These are phyloP conservation scores for Graphiopsis chlorocephala DNA, from an alignment of 2,329 filamentous ascomycete species.

Conservation along the genomic window DNA sequence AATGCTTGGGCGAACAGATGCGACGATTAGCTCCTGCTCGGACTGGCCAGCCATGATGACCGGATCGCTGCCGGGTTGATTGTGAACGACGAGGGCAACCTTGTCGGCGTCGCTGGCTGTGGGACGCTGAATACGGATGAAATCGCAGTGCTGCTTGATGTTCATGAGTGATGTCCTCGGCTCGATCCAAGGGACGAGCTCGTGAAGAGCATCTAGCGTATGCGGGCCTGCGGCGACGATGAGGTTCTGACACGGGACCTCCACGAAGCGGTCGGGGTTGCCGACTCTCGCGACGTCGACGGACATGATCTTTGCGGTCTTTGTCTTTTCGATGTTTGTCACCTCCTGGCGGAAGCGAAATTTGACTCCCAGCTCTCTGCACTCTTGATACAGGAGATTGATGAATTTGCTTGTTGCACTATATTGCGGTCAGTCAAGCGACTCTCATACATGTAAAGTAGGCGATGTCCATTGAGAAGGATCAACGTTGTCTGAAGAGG, in stretches of 20 bases:
- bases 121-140: background rate
- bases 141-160: background rate
- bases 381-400: slow-evolving; percentile 20
- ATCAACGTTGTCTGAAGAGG: background rate
- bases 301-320: background rate
- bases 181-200: slow-evolving; percentile 6
- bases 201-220: slow-evolving; percentile 18
- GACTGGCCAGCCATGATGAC: background rate
- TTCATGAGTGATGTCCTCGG: background rate
- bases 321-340: background rate
- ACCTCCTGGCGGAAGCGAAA: slow-evolving; percentile 22
- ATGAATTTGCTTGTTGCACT: slow-evolving; percentile 19
- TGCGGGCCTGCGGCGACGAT: slow-evolving; percentile 26
- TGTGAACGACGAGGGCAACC: background rate
- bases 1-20: background rate
- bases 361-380: slow-evolving; percentile 19
- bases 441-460: background rate
- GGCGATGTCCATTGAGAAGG: too few relatives aligned
- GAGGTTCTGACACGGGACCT: slow-evolving; percentile 22
- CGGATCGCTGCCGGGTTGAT: background rate
- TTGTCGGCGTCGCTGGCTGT: background rate
- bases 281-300: slow-evolving; percentile 15
- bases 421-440: background rate
- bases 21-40: background rate
- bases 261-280: background rate